Conservation (phyloP, 805 yeast genomes). For the Yarrowia keelungensis region DNA sequence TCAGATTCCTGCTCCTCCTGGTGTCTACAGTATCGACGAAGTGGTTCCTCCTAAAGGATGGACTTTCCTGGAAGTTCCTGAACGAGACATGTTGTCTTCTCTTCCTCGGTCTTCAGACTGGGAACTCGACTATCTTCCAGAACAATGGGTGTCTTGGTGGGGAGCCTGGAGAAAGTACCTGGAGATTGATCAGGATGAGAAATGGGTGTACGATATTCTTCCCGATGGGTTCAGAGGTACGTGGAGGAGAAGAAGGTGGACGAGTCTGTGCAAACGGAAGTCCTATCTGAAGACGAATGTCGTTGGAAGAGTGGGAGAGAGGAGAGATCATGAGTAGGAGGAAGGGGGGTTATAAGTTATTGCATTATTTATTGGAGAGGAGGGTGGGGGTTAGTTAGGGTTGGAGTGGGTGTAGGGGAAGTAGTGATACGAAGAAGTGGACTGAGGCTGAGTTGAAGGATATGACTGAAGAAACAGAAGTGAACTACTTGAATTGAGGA, state of each 20-base stretch:
- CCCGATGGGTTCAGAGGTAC: constrained; percentile 45
- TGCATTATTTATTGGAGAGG: constrained; percentile 22
- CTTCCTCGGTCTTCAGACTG: constrained; percentile 53
- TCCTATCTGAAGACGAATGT: background rate
- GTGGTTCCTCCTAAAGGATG: constrained; percentile 44
- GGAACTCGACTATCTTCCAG: constrained; percentile 68
- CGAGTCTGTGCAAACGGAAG: constrained; percentile 41
- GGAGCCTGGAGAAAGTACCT: constrained; percentile 61
- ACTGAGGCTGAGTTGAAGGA: no score
- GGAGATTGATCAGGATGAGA: constrained; percentile 71
- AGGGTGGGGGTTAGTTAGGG: no score
- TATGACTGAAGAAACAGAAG: no score
- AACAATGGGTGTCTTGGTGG: constrained; percentile 62
- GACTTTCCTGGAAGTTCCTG: constrained; percentile 41
- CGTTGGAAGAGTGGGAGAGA: constrained; percentile 5
- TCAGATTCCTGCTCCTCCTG: constrained; percentile 23
- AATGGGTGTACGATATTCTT: constrained; percentile 79
- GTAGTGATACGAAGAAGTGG: no score
- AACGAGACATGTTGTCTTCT: constrained; percentile 5
- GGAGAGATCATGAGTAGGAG: constrained; percentile 1
- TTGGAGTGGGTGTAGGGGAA: no score
- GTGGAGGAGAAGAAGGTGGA: constrained; percentile 46
- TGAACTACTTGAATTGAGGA: no score
- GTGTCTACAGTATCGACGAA: constrained; percentile 30
- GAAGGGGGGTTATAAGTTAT: background rate